These are phyloP conservation scores for Nakataea oryzae DNA, from an alignment of 2,329 filamentous ascomycete genomes.

Conservation along the genomic window DNA sequence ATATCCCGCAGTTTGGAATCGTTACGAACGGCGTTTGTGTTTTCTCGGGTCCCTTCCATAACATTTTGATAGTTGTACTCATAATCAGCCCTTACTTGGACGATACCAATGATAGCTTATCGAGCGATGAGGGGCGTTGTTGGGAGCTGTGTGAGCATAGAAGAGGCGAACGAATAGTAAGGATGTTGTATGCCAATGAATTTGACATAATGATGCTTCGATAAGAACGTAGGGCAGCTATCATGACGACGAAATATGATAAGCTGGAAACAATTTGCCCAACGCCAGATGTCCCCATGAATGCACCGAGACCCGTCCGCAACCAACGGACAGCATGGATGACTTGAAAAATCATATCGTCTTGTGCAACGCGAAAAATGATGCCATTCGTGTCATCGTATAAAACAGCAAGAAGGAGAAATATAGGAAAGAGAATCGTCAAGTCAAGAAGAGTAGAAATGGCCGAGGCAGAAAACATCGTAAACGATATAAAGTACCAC, in stretches of 20 bases:
- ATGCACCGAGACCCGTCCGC: slow-evolving; percentile 1
- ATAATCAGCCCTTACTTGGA: not conserved
- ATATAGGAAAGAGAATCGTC: not conserved
- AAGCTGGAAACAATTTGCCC: not conserved
- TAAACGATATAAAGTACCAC: not conserved
- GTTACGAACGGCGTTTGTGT: not conserved
- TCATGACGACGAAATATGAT: not conserved
- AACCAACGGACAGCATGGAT: not conserved
- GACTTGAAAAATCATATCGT: not conserved
- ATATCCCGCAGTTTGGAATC: no score
- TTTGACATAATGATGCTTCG: not conserved
- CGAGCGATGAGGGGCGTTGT: no score
- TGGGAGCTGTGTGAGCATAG: not conserved
- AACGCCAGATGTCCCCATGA: not conserved
- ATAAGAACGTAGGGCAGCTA: not conserved
- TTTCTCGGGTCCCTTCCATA: not conserved
- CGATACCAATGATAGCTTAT: not conserved
- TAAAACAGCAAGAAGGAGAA: not conserved
- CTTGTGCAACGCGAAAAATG: not conserved
- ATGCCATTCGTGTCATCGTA: slow-evolving; percentile 3
- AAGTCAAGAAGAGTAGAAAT: not conserved
- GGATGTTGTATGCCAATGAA: not conserved
- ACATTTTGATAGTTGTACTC: not conserved
- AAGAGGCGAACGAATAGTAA: not conserved
- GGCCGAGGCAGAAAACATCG: not conserved